A percentile compares a stretch with the other conserved stretches of the same genome.
These are phyloP conservation scores for Panus rudis DNA, from an alignment of 768 basidiomycete species.

Conservation along the genomic window DNA sequence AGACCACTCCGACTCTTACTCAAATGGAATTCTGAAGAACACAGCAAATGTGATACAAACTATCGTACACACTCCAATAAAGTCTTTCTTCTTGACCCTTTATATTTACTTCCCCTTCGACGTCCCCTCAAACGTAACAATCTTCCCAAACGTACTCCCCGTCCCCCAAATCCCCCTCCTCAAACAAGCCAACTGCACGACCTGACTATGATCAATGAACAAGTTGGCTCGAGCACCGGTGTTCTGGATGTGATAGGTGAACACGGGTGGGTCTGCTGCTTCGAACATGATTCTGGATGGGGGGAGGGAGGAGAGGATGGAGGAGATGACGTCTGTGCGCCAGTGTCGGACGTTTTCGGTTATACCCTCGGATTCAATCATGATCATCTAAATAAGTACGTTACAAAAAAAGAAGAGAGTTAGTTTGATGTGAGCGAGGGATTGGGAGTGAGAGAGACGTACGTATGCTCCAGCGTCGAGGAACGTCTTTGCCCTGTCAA, in stretches of 20 bases:
- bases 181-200: constrained; percentile 37
- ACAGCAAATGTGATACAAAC: no score
- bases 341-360: constrained; percentile 37
- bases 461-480: constrained; percentile 33
- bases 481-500: constrained; percentile 33
- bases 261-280: constrained; percentile 38
- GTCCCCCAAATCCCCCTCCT: constrained; percentile 41
- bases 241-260: constrained; percentile 39
- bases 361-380: constrained; percentile 43
- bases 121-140: constrained; percentile 32
- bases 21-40: no score
- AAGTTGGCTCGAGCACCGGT: constrained; percentile 35
- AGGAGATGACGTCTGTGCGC: constrained; percentile 38
- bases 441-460: background rate
- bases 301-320: constrained; percentile 32
- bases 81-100: background rate
- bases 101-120: background rate
- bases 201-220: constrained; percentile 39
- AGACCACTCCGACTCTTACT: no score
- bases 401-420: background rate
- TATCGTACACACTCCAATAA: no score
- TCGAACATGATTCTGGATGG: constrained; percentile 41
- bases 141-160: constrained; percentile 34
- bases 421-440: background rate
- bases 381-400: constrained; percentile 28